A percentile compares a stretch with the other conserved stretches of the same genome.
Conservation (phyloP, 108 stramenopile genomes). For the Fragilaria crotonensis region DNA sequence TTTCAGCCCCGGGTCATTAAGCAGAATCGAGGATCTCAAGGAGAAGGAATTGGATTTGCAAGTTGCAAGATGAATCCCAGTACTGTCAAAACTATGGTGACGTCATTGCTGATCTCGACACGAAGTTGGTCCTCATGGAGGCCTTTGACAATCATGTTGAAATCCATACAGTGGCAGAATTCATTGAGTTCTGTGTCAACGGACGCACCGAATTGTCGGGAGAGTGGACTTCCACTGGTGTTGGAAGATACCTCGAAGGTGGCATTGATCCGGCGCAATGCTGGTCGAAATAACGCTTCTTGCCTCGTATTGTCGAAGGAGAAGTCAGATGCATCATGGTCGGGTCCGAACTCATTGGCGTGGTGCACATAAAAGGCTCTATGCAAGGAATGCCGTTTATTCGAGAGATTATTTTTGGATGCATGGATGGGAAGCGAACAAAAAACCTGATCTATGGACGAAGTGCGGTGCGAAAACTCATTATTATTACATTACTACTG, state of each 20-base stretch:
- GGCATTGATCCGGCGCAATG: neutral
- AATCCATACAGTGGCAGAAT: constrained; percentile 6
- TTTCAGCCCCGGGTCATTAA: constrained; percentile 5
- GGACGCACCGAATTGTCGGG: constrained; percentile 1
- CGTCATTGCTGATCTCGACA: neutral
- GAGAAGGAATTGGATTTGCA: constrained; percentile 9
- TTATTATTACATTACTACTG: too few species aligned
- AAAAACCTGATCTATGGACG: too few species aligned
- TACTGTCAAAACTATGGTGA: constrained; percentile 6
- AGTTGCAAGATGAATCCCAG: constrained; percentile 3
- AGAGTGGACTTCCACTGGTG: constrained; percentile 3
- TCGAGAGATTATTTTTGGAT: too few species aligned
- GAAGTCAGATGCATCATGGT: constrained; percentile 8
- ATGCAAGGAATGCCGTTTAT: too few species aligned
- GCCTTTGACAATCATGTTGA: constrained; percentile 7
- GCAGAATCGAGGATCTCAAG: constrained; percentile 5
- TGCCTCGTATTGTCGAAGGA: constrained; percentile 4
- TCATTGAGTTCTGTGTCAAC: constrained; percentile 5
- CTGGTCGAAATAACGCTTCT: constrained; percentile 2
- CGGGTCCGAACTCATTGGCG: constrained; percentile 6
- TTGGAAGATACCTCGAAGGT: constrained; percentile 4
- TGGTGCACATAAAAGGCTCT: constrained; percentile 11
- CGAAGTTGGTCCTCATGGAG: constrained; percentile 1
- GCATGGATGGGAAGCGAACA: too few species aligned
- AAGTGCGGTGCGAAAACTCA: too few species aligned